Evolutionary conservation across 1,284 basidiomycete species (phyloP), one percentile per base, ranked within the genome.

Genomic region (Tilletia horrida): DNA sequence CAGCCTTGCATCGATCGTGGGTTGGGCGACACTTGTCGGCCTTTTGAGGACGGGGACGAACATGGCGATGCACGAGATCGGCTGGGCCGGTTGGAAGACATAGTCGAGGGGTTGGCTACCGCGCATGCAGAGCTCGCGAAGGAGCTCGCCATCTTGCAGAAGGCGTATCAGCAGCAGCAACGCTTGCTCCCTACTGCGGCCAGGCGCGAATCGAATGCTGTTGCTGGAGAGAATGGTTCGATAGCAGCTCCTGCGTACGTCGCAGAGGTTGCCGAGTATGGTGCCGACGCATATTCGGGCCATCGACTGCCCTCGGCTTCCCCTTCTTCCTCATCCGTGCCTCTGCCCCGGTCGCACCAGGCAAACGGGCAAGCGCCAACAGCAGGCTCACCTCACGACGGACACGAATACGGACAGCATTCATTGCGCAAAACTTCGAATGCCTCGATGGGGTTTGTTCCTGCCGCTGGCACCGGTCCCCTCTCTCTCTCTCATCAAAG

Each of bases 1-100:
- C 71, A 75, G 43, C 73, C 78, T 2, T 80, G 78, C 67, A 70
- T 79, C 55, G 77, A 80, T 29, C 73, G 78, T 25, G 77, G 78
- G 25, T 64, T 79, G 1, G 76, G 70, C 21, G 77, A 79, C 35
- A 64, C 67, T 45, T 80, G 78, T 48, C 66, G 78, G 21, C 70
- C 70, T 2, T 80, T 78, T 44, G 76, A 78, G 35, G 74, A 76
- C 45, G 78, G 78, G 11, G 78, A 80, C 59, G 72, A 80, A 62
- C 74, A 73, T 42, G 78, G 77, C 25, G 76, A 78, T 61, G 70
- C 76, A 69, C 68, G 75, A 8, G 77, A 80, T 61, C 69, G 77
- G 8, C 70, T 80, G 14, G 71, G 71, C 42, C 73, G 78, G 0
- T 73, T 80, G 50, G 78, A 80, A 66, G 77, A 79, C 62, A 71